phyloP scores from a whole-genome alignment of 805 yeast genomes.

The Starmerella vitae region DNA sequence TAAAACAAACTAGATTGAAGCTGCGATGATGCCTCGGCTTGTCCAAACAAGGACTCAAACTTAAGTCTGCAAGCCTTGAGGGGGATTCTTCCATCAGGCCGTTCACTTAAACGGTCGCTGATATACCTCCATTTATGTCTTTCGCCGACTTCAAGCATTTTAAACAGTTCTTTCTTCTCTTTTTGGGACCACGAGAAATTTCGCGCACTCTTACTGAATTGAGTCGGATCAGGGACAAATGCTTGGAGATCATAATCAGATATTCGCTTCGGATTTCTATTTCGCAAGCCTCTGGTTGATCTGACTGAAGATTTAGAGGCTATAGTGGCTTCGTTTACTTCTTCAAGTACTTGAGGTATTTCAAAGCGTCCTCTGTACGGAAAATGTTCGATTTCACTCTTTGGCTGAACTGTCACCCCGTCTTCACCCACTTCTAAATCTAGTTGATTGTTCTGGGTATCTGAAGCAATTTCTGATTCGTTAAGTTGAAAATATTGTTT shows the following conservation, averaged over 20 bases:
- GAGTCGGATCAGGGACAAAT: conserved; percentile 15
- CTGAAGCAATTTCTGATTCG: no score
- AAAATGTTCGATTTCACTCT: no score
- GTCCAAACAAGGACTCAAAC: conserved; percentile 41
- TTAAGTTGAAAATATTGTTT: no score
- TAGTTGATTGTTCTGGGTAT: no score
- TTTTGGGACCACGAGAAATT: conserved; percentile 29
- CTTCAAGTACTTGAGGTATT: no score
- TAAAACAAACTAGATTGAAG: conserved; percentile 44
- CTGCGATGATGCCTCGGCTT: conserved; percentile 36
- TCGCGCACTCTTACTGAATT: conserved; percentile 5
- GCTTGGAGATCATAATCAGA: conserved; percentile 7
- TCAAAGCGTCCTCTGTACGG: no score
- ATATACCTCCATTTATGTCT: conserved; percentile 48
- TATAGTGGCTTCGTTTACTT: not conserved
- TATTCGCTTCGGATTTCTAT: not conserved
- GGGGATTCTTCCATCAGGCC: conserved; percentile 32
- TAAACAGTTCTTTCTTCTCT: conserved; percentile 36
- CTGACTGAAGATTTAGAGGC: not conserved
- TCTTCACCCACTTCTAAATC: no score
- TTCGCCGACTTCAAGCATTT: conserved; percentile 39
- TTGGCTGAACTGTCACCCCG: no score
- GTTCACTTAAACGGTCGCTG: conserved; percentile 29
- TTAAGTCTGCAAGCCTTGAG: conserved; percentile 44
- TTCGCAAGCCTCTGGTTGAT: not conserved